Evolutionary conservation across 345 rosid species (phyloP).

Genomic region (Dovyalis caffra): DNA sequence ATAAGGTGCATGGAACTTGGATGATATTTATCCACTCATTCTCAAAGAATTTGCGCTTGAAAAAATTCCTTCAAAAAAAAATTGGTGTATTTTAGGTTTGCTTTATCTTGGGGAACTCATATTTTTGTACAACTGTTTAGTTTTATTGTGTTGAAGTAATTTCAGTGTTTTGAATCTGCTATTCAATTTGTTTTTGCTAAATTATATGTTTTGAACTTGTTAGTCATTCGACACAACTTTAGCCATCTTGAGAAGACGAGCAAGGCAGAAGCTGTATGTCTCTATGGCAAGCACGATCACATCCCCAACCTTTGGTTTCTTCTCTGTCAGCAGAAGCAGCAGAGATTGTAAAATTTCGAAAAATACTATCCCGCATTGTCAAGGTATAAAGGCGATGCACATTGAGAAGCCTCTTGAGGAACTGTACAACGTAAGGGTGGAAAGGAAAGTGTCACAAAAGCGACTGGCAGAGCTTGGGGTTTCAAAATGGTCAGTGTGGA

Average conservation of each 20-base stretch:
- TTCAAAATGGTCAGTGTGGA: slow-evolving; percentile 83
- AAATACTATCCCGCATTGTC: slow-evolving; percentile 12
- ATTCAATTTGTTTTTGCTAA: background rate
- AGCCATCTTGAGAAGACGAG: slow-evolving; percentile 11
- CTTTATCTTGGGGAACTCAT: background rate
- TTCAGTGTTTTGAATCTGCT: background rate
- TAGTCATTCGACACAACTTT: background rate
- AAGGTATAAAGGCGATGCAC: slow-evolving; percentile 49
- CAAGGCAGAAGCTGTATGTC: background rate
- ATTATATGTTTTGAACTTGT: background rate
- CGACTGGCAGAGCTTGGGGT: slow-evolving; percentile 71
- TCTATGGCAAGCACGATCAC: slow-evolving; percentile 47
- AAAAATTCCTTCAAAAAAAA: background rate
- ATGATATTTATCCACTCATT: no score
- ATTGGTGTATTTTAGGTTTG: background rate
- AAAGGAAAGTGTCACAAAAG: slow-evolving; percentile 51
- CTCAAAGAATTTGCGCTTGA: no score
- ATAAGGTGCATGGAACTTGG: no score
- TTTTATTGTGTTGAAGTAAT: background rate
- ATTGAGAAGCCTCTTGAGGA: slow-evolving; percentile 72
- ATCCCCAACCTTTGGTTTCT: slow-evolving; percentile 30
- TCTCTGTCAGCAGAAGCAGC: slow-evolving; percentile 28
- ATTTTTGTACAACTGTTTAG: background rate
- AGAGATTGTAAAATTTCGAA: slow-evolving; percentile 5
- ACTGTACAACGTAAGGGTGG: slow-evolving; percentile 75